These are phyloP conservation scores for Clathrospora elynae DNA, from an alignment of 2,329 filamentous ascomycete species.

Conservation along the genomic window DNA sequence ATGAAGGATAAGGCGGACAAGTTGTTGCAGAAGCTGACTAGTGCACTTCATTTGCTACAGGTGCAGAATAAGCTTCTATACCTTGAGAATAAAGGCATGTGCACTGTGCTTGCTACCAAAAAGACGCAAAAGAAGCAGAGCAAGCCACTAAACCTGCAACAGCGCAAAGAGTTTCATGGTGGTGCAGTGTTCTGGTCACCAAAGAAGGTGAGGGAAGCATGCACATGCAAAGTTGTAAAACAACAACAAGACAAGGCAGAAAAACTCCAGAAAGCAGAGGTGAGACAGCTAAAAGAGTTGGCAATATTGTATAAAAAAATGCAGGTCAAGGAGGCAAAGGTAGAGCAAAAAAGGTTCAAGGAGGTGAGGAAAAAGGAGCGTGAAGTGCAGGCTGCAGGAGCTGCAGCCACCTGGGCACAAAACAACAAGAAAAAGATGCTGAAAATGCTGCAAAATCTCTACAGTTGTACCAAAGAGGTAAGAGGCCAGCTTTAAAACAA, in stretches of 20 bases:
- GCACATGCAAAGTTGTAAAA: not conserved
- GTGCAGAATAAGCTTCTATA: no score
- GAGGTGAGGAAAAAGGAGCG: not conserved
- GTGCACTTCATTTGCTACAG: not conserved
- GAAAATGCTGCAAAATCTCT: no score
- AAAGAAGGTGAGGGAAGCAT: not conserved
- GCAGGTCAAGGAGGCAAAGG: not conserved
- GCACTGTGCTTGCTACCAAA: no score
- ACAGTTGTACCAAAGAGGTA: no score
- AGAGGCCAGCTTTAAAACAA: no score
- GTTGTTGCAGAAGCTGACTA: not conserved
- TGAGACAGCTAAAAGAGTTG: not conserved
- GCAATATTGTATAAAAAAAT: not conserved
- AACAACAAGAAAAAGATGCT: conserved; percentile 1
- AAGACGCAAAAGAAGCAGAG: no score
- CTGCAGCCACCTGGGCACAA: not conserved
- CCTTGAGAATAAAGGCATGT: no score
- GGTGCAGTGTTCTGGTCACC: conserved; percentile 1
- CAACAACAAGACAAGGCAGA: not conserved
- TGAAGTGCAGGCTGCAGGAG: not conserved
- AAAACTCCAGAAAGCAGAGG: not conserved
- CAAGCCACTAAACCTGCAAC: not conserved
- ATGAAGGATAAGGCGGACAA: not conserved
- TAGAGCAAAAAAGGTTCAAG: not conserved
- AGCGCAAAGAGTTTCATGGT: not conserved